Percentiles rank a stretch among this genome's conserved stretches.
phyloP scores from a whole-genome alignment of 2,329 filamentous ascomycete genomes.

The Lachnellula occidentalis region DNA sequence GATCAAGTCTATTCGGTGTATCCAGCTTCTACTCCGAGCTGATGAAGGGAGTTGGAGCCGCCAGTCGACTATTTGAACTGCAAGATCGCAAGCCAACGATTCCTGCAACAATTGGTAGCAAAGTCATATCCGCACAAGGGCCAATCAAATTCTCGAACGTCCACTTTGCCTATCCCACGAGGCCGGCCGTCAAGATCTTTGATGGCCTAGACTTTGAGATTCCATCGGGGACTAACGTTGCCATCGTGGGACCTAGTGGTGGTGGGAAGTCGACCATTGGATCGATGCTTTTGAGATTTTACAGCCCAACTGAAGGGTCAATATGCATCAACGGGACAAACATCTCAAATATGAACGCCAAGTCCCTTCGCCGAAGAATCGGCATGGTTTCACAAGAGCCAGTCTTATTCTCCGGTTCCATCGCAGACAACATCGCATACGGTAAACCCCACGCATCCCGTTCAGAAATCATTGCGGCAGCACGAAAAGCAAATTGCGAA shows the following conservation, averaged over 20 bases:
- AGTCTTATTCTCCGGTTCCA: slow-evolving; percentile 80
- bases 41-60: slow-evolving; percentile 98
- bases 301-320: slow-evolving; percentile 69
- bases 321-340: slow-evolving; percentile 84
- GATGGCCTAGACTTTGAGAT: slow-evolving; percentile 85
- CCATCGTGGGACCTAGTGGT: slow-evolving; percentile 91
- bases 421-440: slow-evolving; percentile 88
- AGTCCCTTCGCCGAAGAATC: slow-evolving; percentile 85
- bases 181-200: slow-evolving; percentile 89
- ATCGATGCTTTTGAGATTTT: slow-evolving; percentile 86
- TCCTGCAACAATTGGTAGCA: slow-evolving; percentile 74
- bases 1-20: slow-evolving; percentile 84
- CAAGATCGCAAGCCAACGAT: slow-evolving; percentile 86
- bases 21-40: slow-evolving; percentile 96
- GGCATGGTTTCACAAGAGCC: slow-evolving; percentile 95
- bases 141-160: slow-evolving; percentile 85
- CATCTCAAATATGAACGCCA: slow-evolving; percentile 81
- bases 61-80: slow-evolving; percentile 91
- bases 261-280: slow-evolving; percentile 96
- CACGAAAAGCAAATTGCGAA: slow-evolving; percentile 87
- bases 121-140: slow-evolving; percentile 78
- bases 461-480: slow-evolving; percentile 78
- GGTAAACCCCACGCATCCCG: slow-evolving; percentile 74
- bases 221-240: slow-evolving; percentile 87
- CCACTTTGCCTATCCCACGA: slow-evolving; percentile 85